Evolutionary conservation across 306 rosid genomes (phyloP).

Genomic region (Adenanthera pavonina): DNA sequence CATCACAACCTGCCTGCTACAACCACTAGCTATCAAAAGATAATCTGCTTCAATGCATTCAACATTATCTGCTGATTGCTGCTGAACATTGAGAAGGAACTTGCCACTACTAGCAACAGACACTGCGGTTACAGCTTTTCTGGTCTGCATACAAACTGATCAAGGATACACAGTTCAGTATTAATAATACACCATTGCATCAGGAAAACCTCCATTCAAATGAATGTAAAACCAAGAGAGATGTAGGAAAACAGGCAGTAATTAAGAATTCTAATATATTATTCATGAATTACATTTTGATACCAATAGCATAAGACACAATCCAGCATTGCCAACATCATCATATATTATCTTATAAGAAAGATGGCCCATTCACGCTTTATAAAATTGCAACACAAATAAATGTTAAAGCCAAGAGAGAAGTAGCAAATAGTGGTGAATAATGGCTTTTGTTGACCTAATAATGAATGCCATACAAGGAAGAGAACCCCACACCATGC

Average conservation of each 20-base stretch:
- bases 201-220: constrained; percentile 29
- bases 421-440: neutral
- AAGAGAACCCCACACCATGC: constrained; percentile 18
- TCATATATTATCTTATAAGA: constrained; percentile 10
- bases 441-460: neutral
- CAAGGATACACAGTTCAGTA: constrained; percentile 50
- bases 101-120: constrained; percentile 56
- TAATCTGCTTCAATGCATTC: constrained; percentile 79
- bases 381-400: neutral
- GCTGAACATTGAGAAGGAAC: constrained; percentile 69
- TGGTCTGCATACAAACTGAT: constrained; percentile 85
- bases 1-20: constrained; percentile 79
- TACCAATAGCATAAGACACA: constrained; percentile 32
- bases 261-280: constrained; percentile 12
- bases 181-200: constrained; percentile 19
- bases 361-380: neutral
- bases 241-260: neutral
- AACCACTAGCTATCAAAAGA: constrained; percentile 88
- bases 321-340: constrained; percentile 42
- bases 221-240: constrained; percentile 25
- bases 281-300: constrained; percentile 3
- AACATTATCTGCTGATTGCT: constrained; percentile 41
- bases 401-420: neutral
- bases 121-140: constrained; percentile 64
- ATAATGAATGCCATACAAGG: neutral